phyloP scores from a whole-genome alignment of 768 basidiomycete genomes.

The Leccinum rimulosum region DNA sequence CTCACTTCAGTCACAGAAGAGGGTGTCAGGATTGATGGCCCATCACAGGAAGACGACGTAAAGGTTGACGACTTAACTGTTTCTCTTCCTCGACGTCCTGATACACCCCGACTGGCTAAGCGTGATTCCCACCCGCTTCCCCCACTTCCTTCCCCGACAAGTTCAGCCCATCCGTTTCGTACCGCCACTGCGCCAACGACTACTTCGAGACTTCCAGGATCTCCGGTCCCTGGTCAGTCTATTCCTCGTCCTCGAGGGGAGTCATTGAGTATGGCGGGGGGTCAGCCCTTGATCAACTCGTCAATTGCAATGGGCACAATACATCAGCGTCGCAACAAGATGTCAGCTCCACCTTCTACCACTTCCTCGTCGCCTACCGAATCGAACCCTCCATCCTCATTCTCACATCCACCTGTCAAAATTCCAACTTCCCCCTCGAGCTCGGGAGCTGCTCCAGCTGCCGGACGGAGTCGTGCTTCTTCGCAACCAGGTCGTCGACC shows the following conservation, averaged over 20 bases:
- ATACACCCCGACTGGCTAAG: slow-evolving; percentile 42
- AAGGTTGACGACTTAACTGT: slow-evolving; percentile 32
- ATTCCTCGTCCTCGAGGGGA: slow-evolving; percentile 53
- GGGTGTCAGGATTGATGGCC: slow-evolving; percentile 38
- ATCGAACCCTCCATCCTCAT: slow-evolving; percentile 36
- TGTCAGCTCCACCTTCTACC: slow-evolving; percentile 54
- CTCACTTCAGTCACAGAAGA: slow-evolving; percentile 68
- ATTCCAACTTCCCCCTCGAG: slow-evolving; percentile 40
- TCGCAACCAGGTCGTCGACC: slow-evolving; percentile 79
- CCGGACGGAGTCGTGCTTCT: slow-evolving; percentile 59
- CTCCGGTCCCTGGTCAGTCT: slow-evolving; percentile 41
- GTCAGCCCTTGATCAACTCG: slow-evolving; percentile 52
- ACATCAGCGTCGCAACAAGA: slow-evolving; percentile 62
- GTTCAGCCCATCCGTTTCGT: slow-evolving; percentile 28
- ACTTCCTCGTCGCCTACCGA: slow-evolving; percentile 36
- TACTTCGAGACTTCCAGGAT: slow-evolving; percentile 44
- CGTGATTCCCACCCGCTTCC: slow-evolving; percentile 66
- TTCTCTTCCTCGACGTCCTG: slow-evolving; percentile 34
- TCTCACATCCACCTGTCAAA: slow-evolving; percentile 31
- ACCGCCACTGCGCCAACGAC: slow-evolving; percentile 20
- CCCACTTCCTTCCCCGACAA: slow-evolving; percentile 54
- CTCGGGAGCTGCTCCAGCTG: slow-evolving; percentile 35
- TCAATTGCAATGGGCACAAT: slow-evolving; percentile 65
- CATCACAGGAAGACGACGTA: slow-evolving; percentile 22
- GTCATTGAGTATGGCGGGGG: slow-evolving; percentile 40